These are phyloP conservation scores for Microbotryomycetes sp. DNA, from an alignment of 1,284 basidiomycete species.

Conservation along the genomic window DNA sequence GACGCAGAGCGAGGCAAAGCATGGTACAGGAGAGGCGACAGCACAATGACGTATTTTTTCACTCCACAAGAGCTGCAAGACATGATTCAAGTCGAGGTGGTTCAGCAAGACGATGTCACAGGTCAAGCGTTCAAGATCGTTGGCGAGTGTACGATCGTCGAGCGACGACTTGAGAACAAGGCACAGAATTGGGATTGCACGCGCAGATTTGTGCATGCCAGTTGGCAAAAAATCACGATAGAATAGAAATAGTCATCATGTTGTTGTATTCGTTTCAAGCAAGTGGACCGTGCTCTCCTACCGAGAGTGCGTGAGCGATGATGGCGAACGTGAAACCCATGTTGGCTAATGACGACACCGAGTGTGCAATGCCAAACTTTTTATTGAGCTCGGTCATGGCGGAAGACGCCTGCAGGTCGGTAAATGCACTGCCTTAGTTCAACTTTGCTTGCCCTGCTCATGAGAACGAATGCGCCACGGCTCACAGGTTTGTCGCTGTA, in stretches of 20 bases:
- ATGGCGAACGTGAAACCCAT: conserved; percentile 22
- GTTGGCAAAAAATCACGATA: conserved; percentile 27
- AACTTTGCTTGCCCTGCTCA: not conserved
- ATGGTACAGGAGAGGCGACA: conserved; percentile 41
- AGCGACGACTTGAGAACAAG: conserved; percentile 35
- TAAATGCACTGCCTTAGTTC: not conserved
- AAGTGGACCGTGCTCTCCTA: conserved; percentile 6
- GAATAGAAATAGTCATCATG: not conserved
- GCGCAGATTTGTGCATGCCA: conserved; percentile 38
- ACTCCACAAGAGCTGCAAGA: conserved; percentile 34
- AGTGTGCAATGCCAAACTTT: conserved; percentile 31
- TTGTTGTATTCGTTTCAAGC: not conserved
- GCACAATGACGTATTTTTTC: conserved; percentile 45
- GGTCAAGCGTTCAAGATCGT: conserved; percentile 19
- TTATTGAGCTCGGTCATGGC: conserved; percentile 30
- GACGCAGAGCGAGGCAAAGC: conserved; percentile 14
- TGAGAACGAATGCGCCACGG: conserved; percentile 35
- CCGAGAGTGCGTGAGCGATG: conserved; percentile 7
- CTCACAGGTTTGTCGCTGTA: conserved; percentile 24
- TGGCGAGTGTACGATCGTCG: conserved; percentile 33
- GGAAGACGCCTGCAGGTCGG: conserved; percentile 12
- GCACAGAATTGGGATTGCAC: conserved; percentile 31
- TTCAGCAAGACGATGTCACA: not conserved
- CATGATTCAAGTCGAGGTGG: conserved; percentile 1
- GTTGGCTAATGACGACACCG: conserved; percentile 30